Evolutionary conservation across 1,139 yeast species (phyloP), one percentile per base, ranked within the genome.

Genomic region (Wickerhamomyces sp.): DNA sequence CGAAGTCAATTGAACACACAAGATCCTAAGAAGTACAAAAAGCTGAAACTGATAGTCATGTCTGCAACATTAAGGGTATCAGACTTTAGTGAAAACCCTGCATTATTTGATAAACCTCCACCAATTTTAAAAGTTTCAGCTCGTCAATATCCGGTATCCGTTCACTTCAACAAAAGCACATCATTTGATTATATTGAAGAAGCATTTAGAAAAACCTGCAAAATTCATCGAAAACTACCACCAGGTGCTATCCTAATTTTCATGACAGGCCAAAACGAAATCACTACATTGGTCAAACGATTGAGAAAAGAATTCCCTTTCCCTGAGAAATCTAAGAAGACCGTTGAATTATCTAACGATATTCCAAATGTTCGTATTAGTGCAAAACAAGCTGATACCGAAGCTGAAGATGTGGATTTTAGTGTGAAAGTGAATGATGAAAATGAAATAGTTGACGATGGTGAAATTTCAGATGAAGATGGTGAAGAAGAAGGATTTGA

Each of bases 1-100:
- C 78, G 99, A 59, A 70, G 84, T 33, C 70, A 75, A 44, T 70
- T 76, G 39, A 70, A 72, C 50, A 56, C 54, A 2, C 63, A 70
- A 40, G 66, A 79, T 46, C 78, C 83, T 6, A 40, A 48, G 1
- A 67, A 65, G 29, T 61, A 63, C 52, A 77, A 74, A 46, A 90
- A 86, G 7, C 68, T 84, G 44, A 84, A 84, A 53, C 59, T 84
- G 41, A 72, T 84, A 30, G 78, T 84, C 47, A 84, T 94, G 99
- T 89, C 97, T 30, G 99, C 99, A 14, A 94, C 99, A 0, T 72
- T 94, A 41, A 72, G 98, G 54, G 97, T 94, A 0, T 65, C 92
- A 13, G 98, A 94, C 59, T 94, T 94, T 56, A 78, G 96, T 35
- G 95, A 89, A 52, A 94, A 94, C 59, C 60, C 64, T 16, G 63